phyloP scores from a whole-genome alignment of 2,329 filamentous ascomycete genomes.

The Penicillium sp. region DNA sequence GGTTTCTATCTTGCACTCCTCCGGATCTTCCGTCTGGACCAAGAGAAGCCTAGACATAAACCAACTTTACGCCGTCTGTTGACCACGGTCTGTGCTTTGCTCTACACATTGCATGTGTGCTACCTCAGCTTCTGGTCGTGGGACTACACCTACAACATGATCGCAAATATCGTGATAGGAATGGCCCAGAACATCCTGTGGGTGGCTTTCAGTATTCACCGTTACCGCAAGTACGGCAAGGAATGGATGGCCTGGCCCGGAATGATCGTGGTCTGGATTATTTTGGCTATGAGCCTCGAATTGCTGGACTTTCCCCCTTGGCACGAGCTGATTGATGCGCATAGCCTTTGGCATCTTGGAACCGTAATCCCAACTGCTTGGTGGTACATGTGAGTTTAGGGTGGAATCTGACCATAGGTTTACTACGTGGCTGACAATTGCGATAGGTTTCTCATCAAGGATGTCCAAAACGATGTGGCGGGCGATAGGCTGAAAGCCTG shows the following conservation, averaged over 20 bases:
- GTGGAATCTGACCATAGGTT: too few relatives aligned
- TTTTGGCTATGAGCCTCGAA: slow-evolving; percentile 90
- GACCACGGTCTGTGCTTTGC: slow-evolving; percentile 60
- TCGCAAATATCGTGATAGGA: slow-evolving; percentile 77
- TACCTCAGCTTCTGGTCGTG: slow-evolving; percentile 80
- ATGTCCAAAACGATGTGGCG: slow-evolving; percentile 72
- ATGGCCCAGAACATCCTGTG: slow-evolving; percentile 73
- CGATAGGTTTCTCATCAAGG: slow-evolving; percentile 71
- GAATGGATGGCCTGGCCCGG: slow-evolving; percentile 87
- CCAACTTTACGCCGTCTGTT: slow-evolving; percentile 58
- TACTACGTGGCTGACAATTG: too few relatives aligned
- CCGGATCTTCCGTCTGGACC: slow-evolving; percentile 73
- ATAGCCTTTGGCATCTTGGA: slow-evolving; percentile 90
- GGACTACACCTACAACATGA: slow-evolving; percentile 98
- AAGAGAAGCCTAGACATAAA: slow-evolving; percentile 40
- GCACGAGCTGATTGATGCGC: slow-evolving; percentile 75
- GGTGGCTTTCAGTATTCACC: slow-evolving; percentile 69
- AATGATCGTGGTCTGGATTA: slow-evolving; percentile 81
- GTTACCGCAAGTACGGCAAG: slow-evolving; percentile 62
- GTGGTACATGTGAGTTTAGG: slow-evolving; percentile 92
- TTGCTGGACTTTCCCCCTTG: slow-evolving; percentile 85
- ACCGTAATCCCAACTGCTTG: slow-evolving; percentile 79
- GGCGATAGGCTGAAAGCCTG: slow-evolving; percentile 65
- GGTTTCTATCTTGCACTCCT: slow-evolving; percentile 79
- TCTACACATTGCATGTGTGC: slow-evolving; percentile 68